Evolutionary conservation across 805 yeast species (phyloP).

Genomic region (Wickerhamomyces xylosicus): DNA sequence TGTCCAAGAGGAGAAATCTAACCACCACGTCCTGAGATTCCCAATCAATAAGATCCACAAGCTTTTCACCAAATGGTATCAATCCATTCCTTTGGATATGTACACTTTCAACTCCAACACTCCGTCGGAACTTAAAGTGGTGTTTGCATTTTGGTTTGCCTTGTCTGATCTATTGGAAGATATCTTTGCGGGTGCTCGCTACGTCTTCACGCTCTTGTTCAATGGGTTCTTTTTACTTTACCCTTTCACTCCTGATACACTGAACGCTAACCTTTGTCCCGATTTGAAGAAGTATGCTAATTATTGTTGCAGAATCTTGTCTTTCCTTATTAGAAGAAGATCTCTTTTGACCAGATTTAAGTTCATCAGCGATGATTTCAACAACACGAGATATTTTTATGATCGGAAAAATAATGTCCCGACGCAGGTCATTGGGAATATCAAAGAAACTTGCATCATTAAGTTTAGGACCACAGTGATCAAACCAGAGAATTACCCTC

Average conservation of each 20-base stretch:
- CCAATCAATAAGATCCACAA: constrained; percentile 11
- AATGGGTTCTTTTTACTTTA: constrained; percentile 12
- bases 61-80: constrained; percentile 10
- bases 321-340: constrained; percentile 14
- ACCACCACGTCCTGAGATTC: constrained; percentile 9
- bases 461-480: constrained; percentile 9
- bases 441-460: constrained; percentile 13
- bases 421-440: not conserved
- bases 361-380: constrained; percentile 7
- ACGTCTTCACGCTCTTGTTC: constrained; percentile 13
- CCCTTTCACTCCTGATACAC: constrained; percentile 5
- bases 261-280: constrained; percentile 5
- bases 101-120: constrained; percentile 8
- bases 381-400: constrained; percentile 10
- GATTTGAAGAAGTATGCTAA: constrained; percentile 8
- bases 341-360: constrained; percentile 8
- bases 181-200: constrained; percentile 9
- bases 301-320: constrained; percentile 13
- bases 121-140: constrained; percentile 6
- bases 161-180: constrained; percentile 10
- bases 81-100: constrained; percentile 9
- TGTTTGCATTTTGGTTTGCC: constrained; percentile 12
- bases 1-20: constrained; percentile 3
- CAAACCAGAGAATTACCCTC: constrained; percentile 13
- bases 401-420: not conserved